Percentiles rank a stretch among this genome's conserved stretches.
Conservation (phyloP, 257 asterid genomes). For the Lycium barbarum region DNA sequence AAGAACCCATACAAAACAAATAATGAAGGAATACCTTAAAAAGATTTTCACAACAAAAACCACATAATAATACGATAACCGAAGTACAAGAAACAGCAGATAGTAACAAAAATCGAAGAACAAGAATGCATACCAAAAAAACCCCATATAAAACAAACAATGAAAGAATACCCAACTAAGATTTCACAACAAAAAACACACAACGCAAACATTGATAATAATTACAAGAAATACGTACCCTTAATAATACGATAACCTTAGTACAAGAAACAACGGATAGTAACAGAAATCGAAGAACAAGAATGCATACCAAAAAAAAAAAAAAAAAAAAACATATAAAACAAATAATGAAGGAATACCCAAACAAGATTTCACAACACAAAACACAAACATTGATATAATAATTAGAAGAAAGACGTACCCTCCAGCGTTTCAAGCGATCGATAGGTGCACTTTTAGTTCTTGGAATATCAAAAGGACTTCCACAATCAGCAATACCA, state of each 20-base stretch:
- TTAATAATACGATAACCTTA: too few species aligned
- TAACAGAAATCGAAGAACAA: too few species aligned
- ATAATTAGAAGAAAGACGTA: slow-evolving; percentile 41
- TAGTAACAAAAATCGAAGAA: too few species aligned
- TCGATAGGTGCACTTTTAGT: slow-evolving; percentile 85
- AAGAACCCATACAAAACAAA: too few species aligned
- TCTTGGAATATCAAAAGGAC: slow-evolving; percentile 72
- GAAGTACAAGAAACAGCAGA: too few species aligned
- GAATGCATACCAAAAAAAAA: too few species aligned
- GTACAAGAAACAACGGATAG: too few species aligned
- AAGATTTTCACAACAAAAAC: neutral
- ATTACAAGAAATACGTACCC: too few species aligned
- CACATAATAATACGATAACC: neutral
- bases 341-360: too few species aligned
- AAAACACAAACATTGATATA: neutral
- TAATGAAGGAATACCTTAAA: neutral
- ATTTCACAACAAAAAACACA: neutral
- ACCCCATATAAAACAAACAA: neutral
- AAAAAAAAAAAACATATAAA: too few species aligned
- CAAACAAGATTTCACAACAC: neutral
- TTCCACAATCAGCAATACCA: slow-evolving; percentile 54
- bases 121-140: too few species aligned
- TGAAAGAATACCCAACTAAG: neutral
- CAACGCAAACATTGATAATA: too few species aligned
- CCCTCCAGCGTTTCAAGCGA: slow-evolving; percentile 87